Evolutionary conservation across 2,329 filamentous ascomycete species (phyloP).

Genomic region (Colletotrichum nymphaeae): DNA sequence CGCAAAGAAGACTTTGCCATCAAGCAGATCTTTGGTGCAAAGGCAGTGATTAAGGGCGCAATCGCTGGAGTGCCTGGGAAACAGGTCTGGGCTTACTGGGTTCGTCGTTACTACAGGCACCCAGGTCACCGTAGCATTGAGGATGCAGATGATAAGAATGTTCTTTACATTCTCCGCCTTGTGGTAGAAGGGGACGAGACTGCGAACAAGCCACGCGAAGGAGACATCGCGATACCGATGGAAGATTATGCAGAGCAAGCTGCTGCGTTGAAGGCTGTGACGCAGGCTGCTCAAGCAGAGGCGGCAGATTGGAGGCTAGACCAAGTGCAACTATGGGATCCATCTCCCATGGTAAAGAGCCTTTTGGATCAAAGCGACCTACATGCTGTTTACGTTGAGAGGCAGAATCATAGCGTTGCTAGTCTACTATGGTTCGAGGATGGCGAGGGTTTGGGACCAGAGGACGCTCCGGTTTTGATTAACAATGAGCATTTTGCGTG

Average conservation of each 20-base stretch:
- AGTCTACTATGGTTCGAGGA: neutral
- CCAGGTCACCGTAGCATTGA: neutral
- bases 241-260: neutral
- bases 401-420: neutral
- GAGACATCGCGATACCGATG: neutral
- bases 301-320: neutral
- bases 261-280: neutral
- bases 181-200: neutral
- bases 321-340: neutral
- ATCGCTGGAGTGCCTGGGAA: neutral
- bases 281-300: neutral
- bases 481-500: neutral
- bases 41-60: neutral
- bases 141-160: neutral
- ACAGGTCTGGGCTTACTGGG: neutral
- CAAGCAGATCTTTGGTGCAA: neutral
- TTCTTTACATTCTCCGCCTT: neutral
- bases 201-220: neutral
- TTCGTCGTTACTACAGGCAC: neutral
- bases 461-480: neutral
- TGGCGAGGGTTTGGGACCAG: neutral
- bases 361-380: neutral
- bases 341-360: neutral
- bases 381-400: neutral
- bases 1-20: neutral